Evolutionary conservation across 1,284 basidiomycete genomes (phyloP), one percentile per base, ranked within the genome.

Genomic region (Ustilago curta): DNA sequence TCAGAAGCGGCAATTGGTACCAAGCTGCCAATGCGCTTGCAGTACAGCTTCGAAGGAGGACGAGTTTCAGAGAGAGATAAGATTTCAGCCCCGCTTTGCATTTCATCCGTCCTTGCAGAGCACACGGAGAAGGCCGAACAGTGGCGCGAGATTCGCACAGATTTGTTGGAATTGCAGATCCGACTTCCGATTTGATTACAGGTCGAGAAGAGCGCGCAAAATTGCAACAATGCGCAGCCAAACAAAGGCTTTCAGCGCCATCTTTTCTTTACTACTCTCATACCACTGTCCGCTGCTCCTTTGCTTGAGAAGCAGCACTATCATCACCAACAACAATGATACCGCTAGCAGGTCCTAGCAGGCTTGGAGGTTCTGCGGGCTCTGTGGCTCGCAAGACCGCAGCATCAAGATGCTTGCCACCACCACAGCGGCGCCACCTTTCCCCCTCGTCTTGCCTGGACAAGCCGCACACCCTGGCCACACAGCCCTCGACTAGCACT

Each of bases 301-400:
- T 35, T n/a, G 32, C 32, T 35, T 35, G 8, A 12, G 32, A 35
- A 35, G 35, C 35, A 8, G 19, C 31, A 11, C 14, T 14, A 8
- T 8, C 31, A 50, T 6, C 47, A 32, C 27, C 44, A 14, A 7
- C 12, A 44, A 44, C 1, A 25, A 44, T 51, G 18, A 70, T 65
- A 58, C 18, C 57, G 37, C 39, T 70, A 40, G 61, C 61, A n/a
- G 61, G 61, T 1, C 61, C 68, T 4, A 70, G 68, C 45, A 56
- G 58, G 39, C 53, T 70, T 21, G 40, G 45, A 32, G 55, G 47
- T 9, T 21, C 25, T n/a, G 37, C 53, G 9, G 54, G 18, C n/a
- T 25, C 32, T 2, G 45, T 39, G 6, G 21, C 40, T 18, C 52
- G 27, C 23, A 52, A 9, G 4, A 21, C 50, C 7, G 42, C 49